These are phyloP conservation scores for Erodium texanum DNA, from an alignment of 441 rosid species.

Conservation along the genomic window DNA sequence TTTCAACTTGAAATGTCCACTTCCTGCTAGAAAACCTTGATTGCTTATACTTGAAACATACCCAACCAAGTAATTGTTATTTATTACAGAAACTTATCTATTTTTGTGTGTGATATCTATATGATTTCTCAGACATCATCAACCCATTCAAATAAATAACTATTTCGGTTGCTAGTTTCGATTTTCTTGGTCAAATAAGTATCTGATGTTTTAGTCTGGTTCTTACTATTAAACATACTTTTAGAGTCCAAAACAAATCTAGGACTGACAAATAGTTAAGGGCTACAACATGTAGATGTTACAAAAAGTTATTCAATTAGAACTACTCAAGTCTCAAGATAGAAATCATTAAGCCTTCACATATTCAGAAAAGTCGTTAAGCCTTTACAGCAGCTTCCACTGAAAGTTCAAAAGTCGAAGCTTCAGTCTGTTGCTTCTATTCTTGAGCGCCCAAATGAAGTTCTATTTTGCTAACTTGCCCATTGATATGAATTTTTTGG, in stretches of 20 bases:
- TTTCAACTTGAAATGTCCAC: too few species aligned
- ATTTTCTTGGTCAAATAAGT: neutral
- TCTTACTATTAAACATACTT: neutral
- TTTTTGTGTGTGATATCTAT: neutral
- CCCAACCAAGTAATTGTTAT: neutral
- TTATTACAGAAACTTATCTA: neutral
- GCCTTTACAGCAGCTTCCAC: neutral
- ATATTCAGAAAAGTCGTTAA: conserved; percentile 1
- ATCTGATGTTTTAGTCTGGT: neutral
- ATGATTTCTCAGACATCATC: neutral
- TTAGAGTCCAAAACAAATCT: neutral
- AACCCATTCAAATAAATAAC: neutral
- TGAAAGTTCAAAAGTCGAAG: neutral
- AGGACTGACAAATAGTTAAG: neutral
- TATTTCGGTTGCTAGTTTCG: conserved; percentile 1
- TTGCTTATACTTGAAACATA: too few species aligned
- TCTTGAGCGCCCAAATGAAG: neutral
- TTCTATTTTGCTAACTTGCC: neutral
- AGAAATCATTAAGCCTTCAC: too few species aligned
- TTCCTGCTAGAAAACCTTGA: too few species aligned
- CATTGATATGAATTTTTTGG: too few species aligned
- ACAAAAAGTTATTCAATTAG: neutral
- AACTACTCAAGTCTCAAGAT: neutral
- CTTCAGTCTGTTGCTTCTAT: neutral
- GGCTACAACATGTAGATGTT: neutral